Evolutionary conservation across 2,329 filamentous ascomycete species (phyloP).

Genomic region (Ophiostoma populinum): DNA sequence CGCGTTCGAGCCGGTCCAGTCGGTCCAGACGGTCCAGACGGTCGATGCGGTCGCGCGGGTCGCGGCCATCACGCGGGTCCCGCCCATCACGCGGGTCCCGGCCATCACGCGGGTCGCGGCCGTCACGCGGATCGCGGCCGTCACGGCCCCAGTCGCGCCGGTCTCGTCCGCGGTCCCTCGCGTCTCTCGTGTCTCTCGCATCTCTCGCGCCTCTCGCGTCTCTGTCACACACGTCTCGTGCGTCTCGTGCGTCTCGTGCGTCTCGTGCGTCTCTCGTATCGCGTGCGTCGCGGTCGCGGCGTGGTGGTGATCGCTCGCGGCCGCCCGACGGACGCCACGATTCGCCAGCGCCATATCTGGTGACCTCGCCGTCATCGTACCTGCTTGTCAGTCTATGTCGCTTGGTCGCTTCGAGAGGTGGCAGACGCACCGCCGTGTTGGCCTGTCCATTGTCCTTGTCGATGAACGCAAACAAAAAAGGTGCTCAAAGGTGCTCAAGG

Average conservation of each 20-base stretch:
- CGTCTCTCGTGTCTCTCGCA: slow-evolving; percentile 20
- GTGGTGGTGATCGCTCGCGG: slow-evolving; percentile 23
- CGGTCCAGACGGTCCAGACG: slow-evolving; percentile 14
- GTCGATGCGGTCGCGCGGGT: slow-evolving; percentile 11
- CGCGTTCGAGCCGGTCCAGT: neutral
- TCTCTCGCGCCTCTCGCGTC: slow-evolving; percentile 19
- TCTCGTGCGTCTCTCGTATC: slow-evolving; percentile 20
- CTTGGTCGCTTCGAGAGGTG: no score
- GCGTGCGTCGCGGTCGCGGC: slow-evolving; percentile 21
- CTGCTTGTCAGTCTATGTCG: slow-evolving; percentile 16
- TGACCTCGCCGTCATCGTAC: slow-evolving; percentile 44
- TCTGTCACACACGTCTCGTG: neutral
- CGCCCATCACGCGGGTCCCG: neutral
- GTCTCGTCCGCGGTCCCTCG: slow-evolving; percentile 9
- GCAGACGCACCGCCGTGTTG: slow-evolving; percentile 4
- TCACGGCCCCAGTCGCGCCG: slow-evolving; percentile 3
- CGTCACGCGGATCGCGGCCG: neutral
- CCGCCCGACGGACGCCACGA: slow-evolving; percentile 32
- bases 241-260: neutral
- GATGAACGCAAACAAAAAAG: no score
- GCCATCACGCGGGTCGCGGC: neutral
- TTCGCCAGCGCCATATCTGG: slow-evolving; percentile 43
- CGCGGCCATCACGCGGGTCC: slow-evolving; percentile 13
- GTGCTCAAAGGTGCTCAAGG: no score
- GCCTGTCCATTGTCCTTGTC: slow-evolving; percentile 16